Conservation (phyloP, 129 eudicot species). For the Oenanthe sinensis region DNA sequence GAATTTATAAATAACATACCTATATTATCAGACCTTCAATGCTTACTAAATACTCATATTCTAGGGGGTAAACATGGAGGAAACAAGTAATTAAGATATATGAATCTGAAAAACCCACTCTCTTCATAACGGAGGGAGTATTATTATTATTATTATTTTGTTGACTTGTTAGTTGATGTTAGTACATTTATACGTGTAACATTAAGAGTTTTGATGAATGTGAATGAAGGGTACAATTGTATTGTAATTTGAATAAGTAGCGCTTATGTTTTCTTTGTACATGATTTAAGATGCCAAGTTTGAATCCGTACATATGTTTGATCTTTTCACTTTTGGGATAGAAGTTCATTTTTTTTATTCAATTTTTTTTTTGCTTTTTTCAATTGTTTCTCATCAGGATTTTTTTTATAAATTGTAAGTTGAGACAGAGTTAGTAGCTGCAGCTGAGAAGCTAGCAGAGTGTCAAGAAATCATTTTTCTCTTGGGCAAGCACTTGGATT, state of each 20-base stretch:
- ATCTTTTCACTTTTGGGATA: not conserved
- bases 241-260: not conserved
- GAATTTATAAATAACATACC: not conserved
- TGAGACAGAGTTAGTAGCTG: constrained; percentile 46
- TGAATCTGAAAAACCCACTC: too few relatives aligned
- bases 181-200: not conserved
- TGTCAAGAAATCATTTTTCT: constrained; percentile 62
- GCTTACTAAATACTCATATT: not conserved
- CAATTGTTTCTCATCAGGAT: not conserved
- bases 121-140: not conserved
- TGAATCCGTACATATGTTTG: not conserved
- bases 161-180: not conserved
- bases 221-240: not conserved
- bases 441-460: constrained; percentile 70
- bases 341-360: not conserved
- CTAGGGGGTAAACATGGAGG: not conserved
- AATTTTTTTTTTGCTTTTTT: not conserved
- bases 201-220: not conserved
- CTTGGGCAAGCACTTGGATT: constrained; percentile 45
- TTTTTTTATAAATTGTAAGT: not conserved
- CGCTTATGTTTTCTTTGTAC: not conserved
- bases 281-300: not conserved
- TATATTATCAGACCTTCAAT: not conserved
- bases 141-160: not conserved
- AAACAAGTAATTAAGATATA: not conserved